Percentiles rank a stretch among this genome's conserved stretches.
These are phyloP conservation scores for Backusella parvicylindrica DNA, from an alignment of 192 early-diverging fungal genomes.

Conservation along the genomic window DNA sequence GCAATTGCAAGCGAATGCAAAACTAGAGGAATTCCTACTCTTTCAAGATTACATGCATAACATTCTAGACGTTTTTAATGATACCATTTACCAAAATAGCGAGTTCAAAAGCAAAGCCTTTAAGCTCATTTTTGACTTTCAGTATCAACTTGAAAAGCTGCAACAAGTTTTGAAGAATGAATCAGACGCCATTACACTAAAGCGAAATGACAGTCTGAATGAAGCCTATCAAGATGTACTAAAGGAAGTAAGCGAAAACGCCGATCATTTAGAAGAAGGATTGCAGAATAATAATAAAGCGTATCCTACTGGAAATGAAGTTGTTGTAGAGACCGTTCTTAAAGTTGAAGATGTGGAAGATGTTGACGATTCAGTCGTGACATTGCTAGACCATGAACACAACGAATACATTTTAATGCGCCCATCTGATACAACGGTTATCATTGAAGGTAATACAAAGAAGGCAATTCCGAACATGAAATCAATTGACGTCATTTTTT, in stretches of 20 bases:
- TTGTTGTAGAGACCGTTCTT: constrained; percentile 38
- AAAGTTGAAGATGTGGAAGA: constrained; percentile 30
- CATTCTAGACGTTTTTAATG: neutral
- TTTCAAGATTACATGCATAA: neutral
- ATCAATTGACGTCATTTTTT: neutral
- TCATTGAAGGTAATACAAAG: constrained; percentile 38
- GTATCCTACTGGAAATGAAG: constrained; percentile 14
- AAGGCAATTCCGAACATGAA: neutral
- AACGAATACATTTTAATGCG: constrained; percentile 54
- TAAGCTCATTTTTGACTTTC: constrained; percentile 26
- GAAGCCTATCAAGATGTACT: constrained; percentile 36
- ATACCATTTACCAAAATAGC: neutral
- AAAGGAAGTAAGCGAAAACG: constrained; percentile 36
- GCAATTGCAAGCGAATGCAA: neutral
- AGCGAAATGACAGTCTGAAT: constrained; percentile 8
- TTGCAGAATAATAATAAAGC: constrained; percentile 28
- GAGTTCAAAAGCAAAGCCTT: constrained; percentile 26
- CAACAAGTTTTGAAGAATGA: neutral
- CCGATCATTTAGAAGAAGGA: constrained; percentile 39
- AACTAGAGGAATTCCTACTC: neutral
- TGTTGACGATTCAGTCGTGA: constrained; percentile 20
- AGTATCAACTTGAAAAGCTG: neutral
- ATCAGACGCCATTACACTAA: neutral
- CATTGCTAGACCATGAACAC: constrained; percentile 46
- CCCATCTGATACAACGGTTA: constrained; percentile 37